Conservation (phyloP, 345 rosid genomes). For the Bruguiera gymnorhiza region DNA sequence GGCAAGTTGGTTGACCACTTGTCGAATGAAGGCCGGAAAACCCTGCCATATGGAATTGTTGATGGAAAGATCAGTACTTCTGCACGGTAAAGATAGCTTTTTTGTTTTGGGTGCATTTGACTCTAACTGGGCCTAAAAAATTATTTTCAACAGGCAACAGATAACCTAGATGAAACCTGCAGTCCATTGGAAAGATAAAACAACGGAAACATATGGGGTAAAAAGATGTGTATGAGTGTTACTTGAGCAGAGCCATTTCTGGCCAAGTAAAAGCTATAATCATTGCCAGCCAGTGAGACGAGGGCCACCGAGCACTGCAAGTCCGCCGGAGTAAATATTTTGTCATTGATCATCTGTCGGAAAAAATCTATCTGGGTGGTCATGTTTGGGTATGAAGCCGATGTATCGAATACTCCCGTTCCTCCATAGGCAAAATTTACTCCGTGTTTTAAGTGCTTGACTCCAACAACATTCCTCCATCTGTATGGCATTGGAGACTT, state of each 20-base stretch:
- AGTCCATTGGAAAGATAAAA: background rate
- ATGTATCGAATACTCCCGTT: constrained; percentile 68
- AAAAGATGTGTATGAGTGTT: background rate
- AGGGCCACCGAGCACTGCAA: constrained; percentile 52
- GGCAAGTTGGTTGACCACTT: constrained; percentile 53
- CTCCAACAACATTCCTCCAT: constrained; percentile 31
- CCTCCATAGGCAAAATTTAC: constrained; percentile 86
- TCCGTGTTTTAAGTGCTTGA: constrained; percentile 39
- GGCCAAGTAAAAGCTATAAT: constrained; percentile 47
- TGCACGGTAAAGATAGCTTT: too few relatives aligned
- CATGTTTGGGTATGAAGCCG: constrained; percentile 53
- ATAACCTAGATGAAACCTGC: too few relatives aligned
- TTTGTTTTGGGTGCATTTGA: too few relatives aligned
- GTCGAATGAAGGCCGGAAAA: constrained; percentile 29
- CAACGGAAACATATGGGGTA: background rate
- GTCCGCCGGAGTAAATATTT: constrained; percentile 32
- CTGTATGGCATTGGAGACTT: constrained; percentile 67
- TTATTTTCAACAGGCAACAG: too few relatives aligned
- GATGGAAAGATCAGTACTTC: too few relatives aligned
- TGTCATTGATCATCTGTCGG: constrained; percentile 30
- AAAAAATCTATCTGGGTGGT: constrained; percentile 62
- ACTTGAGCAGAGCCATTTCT: constrained; percentile 51
- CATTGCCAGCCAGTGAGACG: constrained; percentile 69
- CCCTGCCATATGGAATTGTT: constrained; percentile 37
- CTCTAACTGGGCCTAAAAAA: too few relatives aligned